Evolutionary conservation across 2,329 filamentous ascomycete genomes (phyloP).

Genomic region (Clonostachys solani): DNA sequence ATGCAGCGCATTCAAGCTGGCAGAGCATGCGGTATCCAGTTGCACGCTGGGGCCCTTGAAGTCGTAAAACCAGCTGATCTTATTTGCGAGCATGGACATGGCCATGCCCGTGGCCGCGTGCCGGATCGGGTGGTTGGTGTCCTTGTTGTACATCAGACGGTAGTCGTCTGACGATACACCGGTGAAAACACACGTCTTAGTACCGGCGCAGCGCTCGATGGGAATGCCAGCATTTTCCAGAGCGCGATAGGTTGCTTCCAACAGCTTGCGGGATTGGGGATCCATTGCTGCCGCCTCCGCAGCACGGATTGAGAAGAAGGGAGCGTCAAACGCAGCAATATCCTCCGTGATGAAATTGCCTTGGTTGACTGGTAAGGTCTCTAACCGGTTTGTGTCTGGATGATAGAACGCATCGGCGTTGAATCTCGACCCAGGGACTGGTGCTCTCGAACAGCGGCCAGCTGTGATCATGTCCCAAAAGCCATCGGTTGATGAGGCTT

Average conservation of each 20-base stretch:
- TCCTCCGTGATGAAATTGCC: constrained; percentile 19
- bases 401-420: not conserved
- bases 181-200: not conserved
- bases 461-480: constrained; percentile 13
- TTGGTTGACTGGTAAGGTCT: not conserved
- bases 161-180: constrained; percentile 4
- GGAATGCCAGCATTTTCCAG: constrained; percentile 23
- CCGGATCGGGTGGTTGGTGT: constrained; percentile 17
- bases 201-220: constrained; percentile 11
- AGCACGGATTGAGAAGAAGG: constrained; percentile 11
- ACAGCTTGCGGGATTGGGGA: constrained; percentile 16
- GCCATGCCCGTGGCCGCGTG: constrained; percentile 2
- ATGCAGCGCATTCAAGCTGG: constrained; percentile 40
- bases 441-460: not conserved
- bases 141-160: not conserved
- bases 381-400: not conserved
- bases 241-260: constrained; percentile 20
- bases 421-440: not conserved
- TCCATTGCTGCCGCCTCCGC: constrained; percentile 16
- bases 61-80: constrained; percentile 49
- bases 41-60: constrained; percentile 46
- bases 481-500: constrained; percentile 1
- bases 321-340: constrained; percentile 8
- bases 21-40: constrained; percentile 45
- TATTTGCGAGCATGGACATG: constrained; percentile 43